Evolutionary conservation across 2,329 filamentous ascomycete genomes (phyloP).

Genomic region (Trichoderma breve): DNA sequence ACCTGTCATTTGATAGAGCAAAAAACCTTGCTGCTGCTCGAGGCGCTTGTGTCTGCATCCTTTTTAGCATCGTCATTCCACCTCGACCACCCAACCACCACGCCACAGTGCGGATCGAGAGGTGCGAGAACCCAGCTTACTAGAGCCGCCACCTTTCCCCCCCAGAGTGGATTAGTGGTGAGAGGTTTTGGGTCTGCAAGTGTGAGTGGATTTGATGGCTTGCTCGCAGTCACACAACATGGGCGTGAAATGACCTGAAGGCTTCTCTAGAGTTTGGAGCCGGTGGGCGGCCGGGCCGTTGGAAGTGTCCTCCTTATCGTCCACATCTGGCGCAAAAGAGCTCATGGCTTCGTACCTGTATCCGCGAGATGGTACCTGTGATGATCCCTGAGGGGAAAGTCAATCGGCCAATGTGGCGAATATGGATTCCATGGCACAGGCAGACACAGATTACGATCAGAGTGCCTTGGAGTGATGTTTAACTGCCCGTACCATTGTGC

Average conservation of each 20-base stretch:
- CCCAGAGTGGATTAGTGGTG: conserved; percentile 2
- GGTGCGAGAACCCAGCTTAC: conserved; percentile 4
- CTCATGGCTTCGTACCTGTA: background rate
- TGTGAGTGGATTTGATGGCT: background rate
- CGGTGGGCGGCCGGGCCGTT: conserved; percentile 9
- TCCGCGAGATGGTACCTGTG: background rate
- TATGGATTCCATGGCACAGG: background rate
- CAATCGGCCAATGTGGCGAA: background rate
- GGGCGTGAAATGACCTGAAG: background rate
- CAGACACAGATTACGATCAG: background rate
- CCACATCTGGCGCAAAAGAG: background rate
- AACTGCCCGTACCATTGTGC: conserved; percentile 1
- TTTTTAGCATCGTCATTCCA: conserved; percentile 12
- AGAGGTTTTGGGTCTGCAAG: background rate
- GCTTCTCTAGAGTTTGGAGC: conserved; percentile 6
- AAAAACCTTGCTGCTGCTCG: background rate
- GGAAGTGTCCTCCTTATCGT: background rate
- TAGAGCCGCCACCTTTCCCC: background rate
- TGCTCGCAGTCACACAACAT: background rate
- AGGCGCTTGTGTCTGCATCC: conserved; percentile 6
- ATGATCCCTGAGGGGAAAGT: background rate
- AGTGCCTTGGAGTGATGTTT: background rate
- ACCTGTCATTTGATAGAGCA: conserved; percentile 17
- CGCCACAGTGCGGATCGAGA: conserved; percentile 14
- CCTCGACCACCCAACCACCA: conserved; percentile 6